phyloP scores from a whole-genome alignment of 2,329 filamentous ascomycete genomes.

The Zasmidium angulare region DNA sequence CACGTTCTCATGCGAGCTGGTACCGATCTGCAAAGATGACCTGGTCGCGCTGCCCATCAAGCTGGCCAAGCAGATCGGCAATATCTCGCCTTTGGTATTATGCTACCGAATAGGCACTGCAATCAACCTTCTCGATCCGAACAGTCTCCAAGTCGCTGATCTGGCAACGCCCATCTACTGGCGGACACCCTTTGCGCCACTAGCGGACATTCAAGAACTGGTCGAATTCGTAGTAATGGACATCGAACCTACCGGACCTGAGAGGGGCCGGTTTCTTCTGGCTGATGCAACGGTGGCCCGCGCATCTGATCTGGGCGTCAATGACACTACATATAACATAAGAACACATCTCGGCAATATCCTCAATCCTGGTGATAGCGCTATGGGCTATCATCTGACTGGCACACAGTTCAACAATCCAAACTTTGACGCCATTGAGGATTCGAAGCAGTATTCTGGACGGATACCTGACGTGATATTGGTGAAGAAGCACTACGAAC shows the following conservation, averaged over 20 bases:
- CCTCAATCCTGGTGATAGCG: slow-evolving; percentile 85
- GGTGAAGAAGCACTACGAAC: slow-evolving; percentile 94
- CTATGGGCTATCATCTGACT: slow-evolving; percentile 87
- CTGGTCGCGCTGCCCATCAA: slow-evolving; percentile 90
- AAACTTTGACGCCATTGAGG: slow-evolving; percentile 79
- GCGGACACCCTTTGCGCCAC: slow-evolving; percentile 79
- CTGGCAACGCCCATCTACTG: slow-evolving; percentile 82
- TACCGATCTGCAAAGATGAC: slow-evolving; percentile 97
- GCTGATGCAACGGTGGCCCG: slow-evolving; percentile 86
- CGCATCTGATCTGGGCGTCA: slow-evolving; percentile 80
- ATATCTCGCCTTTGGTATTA: slow-evolving; percentile 81
- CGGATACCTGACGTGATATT: slow-evolving; percentile 88
- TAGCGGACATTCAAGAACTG: slow-evolving; percentile 81
- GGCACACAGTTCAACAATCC: slow-evolving; percentile 92
- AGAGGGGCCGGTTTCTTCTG: slow-evolving; percentile 78
- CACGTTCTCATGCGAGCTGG: slow-evolving; percentile 81
- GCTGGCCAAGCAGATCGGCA: slow-evolving; percentile 81
- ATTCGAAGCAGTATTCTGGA: slow-evolving; percentile 70
- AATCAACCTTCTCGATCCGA: slow-evolving; percentile 84
- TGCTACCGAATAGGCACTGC: slow-evolving; percentile 88
- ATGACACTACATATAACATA: slow-evolving; percentile 85
- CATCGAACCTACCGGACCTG: slow-evolving; percentile 74
- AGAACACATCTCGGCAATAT: slow-evolving; percentile 86
- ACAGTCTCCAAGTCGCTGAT: slow-evolving; percentile 87
- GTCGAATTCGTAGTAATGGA: slow-evolving; percentile 95